phyloP scores from a whole-genome alignment of 2,329 filamentous ascomycete species.

The Talaromyces sp. region DNA sequence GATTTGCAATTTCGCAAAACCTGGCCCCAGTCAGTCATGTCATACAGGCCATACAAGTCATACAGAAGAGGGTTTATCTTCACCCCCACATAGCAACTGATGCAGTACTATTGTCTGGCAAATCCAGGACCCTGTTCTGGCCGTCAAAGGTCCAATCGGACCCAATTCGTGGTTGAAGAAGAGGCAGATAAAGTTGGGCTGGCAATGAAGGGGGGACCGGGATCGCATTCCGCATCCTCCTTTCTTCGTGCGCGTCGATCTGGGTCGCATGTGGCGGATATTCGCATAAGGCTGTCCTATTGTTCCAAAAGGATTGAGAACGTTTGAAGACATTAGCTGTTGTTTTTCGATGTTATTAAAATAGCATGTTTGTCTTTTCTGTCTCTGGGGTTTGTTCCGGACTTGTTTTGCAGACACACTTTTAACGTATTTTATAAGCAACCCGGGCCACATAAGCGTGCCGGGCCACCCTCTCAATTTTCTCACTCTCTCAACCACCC shows the following conservation, averaged over 20 bases:
- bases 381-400: neutral
- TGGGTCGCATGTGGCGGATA: neutral
- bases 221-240: neutral
- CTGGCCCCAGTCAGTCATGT: neutral
- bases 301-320: neutral
- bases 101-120: neutral
- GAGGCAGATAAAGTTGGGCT: neutral
- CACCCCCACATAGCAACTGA: neutral
- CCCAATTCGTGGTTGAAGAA: neutral
- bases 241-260: neutral
- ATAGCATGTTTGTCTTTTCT: neutral
- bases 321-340: neutral
- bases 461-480: too few relatives aligned
- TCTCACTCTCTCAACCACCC: too few relatives aligned
- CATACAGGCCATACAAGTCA: neutral
- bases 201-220: neutral
- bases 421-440: too few relatives aligned
- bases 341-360: neutral
- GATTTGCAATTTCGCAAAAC: neutral
- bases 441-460: too few relatives aligned
- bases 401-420: neutral
- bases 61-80: neutral
- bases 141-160: neutral
- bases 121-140: neutral
- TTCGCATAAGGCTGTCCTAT: neutral